Evolutionary conservation across 768 basidiomycete genomes (phyloP).

Genomic region (Pleurotus giganteus): DNA sequence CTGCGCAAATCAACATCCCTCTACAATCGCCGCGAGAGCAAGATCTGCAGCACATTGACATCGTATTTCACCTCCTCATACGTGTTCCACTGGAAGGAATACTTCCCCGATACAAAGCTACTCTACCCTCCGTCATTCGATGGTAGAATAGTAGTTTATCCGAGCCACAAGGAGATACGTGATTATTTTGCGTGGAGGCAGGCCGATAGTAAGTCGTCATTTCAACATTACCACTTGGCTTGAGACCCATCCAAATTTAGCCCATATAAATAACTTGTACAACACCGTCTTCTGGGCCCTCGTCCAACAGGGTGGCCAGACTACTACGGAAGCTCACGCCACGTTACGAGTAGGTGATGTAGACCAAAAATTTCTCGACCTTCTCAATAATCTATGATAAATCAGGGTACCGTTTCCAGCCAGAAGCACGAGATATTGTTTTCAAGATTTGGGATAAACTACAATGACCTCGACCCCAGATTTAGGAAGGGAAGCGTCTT

Average conservation of each 20-base stretch:
- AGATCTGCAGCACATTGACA: constrained; percentile 80
- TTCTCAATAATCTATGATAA: neutral
- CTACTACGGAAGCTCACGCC: constrained; percentile 78
- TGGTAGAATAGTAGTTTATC: constrained; percentile 83
- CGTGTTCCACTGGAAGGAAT: constrained; percentile 80
- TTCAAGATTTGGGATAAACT: constrained; percentile 81
- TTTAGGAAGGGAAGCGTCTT: constrained; percentile 87
- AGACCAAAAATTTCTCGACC: neutral
- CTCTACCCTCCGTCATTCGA: constrained; percentile 92
- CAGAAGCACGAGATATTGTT: constrained; percentile 93
- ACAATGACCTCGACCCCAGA: constrained; percentile 68
- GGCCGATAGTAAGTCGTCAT: constrained; percentile 76
- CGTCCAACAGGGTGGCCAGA: constrained; percentile 77
- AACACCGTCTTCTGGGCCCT: constrained; percentile 97
- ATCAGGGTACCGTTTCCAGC: constrained; percentile 82
- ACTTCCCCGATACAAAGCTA: constrained; percentile 71
- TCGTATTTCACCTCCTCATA: constrained; percentile 92
- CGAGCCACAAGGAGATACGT: constrained; percentile 62
- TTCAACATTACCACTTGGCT: neutral
- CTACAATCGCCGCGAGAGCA: constrained; percentile 84
- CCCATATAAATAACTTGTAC: constrained; percentile 97
- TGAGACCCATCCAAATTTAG: constrained; percentile 38
- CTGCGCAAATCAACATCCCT: constrained; percentile 71
- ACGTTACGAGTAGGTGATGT: constrained; percentile 58
- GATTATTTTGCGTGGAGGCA: constrained; percentile 98